Evolutionary conservation across 306 rosid species (phyloP).

Genomic region (Begonia loranthoides): DNA sequence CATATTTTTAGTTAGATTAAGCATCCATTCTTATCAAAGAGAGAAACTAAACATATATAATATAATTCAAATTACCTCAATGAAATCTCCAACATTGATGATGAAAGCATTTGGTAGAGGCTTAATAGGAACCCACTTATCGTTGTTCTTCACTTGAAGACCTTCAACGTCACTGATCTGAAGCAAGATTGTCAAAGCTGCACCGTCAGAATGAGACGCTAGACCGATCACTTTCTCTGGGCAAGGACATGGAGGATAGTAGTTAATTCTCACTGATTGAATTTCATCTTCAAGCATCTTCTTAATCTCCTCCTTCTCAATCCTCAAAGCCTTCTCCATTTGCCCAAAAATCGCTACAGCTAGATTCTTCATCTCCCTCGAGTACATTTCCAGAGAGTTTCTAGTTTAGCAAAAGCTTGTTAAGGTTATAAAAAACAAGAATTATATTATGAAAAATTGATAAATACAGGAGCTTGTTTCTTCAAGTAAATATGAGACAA

Average conservation of each 20-base stretch:
- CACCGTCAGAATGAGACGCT: slow-evolving; percentile 14
- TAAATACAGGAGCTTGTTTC: not conserved
- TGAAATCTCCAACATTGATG: slow-evolving; percentile 18
- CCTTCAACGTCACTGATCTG: slow-evolving; percentile 23
- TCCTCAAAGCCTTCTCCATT: slow-evolving; percentile 12
- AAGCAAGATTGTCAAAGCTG: slow-evolving; percentile 19
- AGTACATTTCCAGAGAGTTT: slow-evolving; percentile 16
- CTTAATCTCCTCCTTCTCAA: slow-evolving; percentile 13
- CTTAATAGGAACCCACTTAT: slow-evolving; percentile 17
- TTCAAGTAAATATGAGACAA: not conserved
- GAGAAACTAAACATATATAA: not conserved
- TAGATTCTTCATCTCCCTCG: slow-evolving; percentile 7
- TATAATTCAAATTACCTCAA: slow-evolving; percentile 16
- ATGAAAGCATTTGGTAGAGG: slow-evolving; percentile 19
- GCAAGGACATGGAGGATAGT: slow-evolving; percentile 29
- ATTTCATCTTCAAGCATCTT: slow-evolving; percentile 16
- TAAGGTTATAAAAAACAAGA: no score
- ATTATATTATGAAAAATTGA: not conserved
- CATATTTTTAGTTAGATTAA: no score
- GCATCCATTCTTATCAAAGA: not conserved
- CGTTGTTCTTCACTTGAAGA: slow-evolving; percentile 18
- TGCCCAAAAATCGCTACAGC: slow-evolving; percentile 9
- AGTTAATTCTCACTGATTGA: slow-evolving; percentile 26
- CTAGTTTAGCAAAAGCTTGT: not conserved
- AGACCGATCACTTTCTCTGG: slow-evolving; percentile 22